These are phyloP conservation scores for Nicotiana obtusifolia DNA, from an alignment of 257 asterid genomes.

Conservation along the genomic window DNA sequence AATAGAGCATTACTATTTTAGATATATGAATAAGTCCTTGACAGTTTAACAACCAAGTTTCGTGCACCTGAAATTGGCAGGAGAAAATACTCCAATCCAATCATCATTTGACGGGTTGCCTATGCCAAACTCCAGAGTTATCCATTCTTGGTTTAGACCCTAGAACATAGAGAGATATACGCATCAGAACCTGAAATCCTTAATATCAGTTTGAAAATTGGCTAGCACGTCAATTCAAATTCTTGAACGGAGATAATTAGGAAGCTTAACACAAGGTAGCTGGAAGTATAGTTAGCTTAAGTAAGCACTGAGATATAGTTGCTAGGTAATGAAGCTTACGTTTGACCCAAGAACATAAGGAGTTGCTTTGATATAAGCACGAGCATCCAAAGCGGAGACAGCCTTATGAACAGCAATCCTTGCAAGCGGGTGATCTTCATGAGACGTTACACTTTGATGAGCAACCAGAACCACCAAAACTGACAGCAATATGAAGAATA, in stretches of 20 bases:
- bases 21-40: background rate
- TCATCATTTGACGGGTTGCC: slow-evolving; percentile 60
- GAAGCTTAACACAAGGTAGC: background rate
- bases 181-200: background rate
- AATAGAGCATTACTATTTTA: background rate
- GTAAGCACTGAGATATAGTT: background rate
- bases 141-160: slow-evolving; percentile 63
- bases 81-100: slow-evolving; percentile 98
- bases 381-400: slow-evolving; percentile 44
- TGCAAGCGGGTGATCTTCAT: slow-evolving; percentile 75
- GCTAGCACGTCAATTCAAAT: background rate
- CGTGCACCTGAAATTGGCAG: slow-evolving; percentile 77
- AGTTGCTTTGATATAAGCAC: slow-evolving; percentile 57
- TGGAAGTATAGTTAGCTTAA: background rate
- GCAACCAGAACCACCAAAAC: slow-evolving; percentile 42
- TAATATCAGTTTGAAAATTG: background rate
- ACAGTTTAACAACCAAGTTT: background rate
- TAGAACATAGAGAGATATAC: slow-evolving; percentile 11
- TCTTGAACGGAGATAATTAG: background rate
- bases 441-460: slow-evolving; percentile 46
- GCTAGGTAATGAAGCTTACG: slow-evolving; percentile 31
- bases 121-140: slow-evolving; percentile 46
- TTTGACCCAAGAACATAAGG: slow-evolving; percentile 73
- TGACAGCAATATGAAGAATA: slow-evolving; percentile 27
- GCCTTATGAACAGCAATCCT: slow-evolving; percentile 50